Conservation (phyloP, 2,329 filamentous ascomycete species). For the Cytospora paraplurivora region DNA sequence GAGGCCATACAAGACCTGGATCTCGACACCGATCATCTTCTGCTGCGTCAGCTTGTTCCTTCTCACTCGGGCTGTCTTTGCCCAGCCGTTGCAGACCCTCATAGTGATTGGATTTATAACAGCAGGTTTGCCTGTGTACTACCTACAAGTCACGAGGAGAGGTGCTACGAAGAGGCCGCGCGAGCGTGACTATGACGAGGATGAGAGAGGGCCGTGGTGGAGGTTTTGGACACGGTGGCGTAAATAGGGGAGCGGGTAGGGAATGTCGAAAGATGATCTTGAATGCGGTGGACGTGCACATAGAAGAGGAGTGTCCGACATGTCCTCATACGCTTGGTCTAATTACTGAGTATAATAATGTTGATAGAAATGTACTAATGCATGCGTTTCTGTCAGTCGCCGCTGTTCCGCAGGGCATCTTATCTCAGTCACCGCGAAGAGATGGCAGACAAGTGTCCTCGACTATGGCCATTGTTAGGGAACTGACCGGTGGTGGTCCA, state of each 20-base stretch:
- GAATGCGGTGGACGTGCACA: background rate
- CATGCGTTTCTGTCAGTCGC: conserved; percentile 1
- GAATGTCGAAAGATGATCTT: background rate
- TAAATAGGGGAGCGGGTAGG: conserved; percentile 28
- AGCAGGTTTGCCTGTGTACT: conserved; percentile 84
- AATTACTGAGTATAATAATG: conserved; percentile 7
- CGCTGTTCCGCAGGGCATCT: background rate
- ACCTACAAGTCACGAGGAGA: conserved; percentile 73
- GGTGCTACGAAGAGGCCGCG: conserved; percentile 52
- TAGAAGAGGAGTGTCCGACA: background rate
- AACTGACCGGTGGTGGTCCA: no score
- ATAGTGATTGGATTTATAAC: conserved; percentile 84
- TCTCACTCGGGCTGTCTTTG: conserved; percentile 84
- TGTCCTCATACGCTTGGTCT: background rate
- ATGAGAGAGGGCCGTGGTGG: conserved; percentile 50
- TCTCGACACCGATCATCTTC: conserved; percentile 94
- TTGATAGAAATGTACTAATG: conserved; percentile 20
- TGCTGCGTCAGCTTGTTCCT: conserved; percentile 96
- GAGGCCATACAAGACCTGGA: conserved; percentile 93
- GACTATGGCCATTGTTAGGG: no score
- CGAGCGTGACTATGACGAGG: conserved; percentile 36
- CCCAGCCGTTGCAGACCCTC: conserved; percentile 86
- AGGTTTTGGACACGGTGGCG: conserved; percentile 59
- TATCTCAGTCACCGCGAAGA: no score
- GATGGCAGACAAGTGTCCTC: no score